These are phyloP conservation scores for Gnomoniopsis sp. DNA, from an alignment of 2,329 filamentous ascomycete species.

Conservation along the genomic window DNA sequence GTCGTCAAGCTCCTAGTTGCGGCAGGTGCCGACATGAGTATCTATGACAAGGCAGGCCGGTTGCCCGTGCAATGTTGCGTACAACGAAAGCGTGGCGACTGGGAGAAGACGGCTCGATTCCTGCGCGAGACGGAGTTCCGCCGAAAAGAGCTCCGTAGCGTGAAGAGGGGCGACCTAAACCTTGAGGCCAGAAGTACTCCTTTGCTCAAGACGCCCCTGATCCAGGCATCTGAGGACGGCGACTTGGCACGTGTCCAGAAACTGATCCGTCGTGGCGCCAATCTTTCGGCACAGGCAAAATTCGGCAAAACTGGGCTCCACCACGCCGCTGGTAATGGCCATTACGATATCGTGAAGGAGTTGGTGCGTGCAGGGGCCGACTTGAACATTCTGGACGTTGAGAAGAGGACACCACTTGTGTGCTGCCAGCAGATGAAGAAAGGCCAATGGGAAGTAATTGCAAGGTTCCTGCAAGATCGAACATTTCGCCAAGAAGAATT, in stretches of 20 bases:
- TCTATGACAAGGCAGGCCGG: slow-evolving; percentile 5
- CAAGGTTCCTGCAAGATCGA: background rate
- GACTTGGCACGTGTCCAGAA: background rate
- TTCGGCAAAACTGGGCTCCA: slow-evolving; percentile 4
- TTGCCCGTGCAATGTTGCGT: slow-evolving; percentile 3
- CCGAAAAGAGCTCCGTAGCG: background rate
- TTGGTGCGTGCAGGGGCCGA: background rate
- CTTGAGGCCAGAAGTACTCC: background rate
- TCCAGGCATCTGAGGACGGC: slow-evolving; percentile 1
- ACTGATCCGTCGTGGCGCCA: background rate
- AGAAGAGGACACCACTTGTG: background rate
- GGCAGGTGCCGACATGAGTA: slow-evolving; percentile 4
- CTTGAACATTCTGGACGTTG: background rate
- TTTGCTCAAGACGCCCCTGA: background rate
- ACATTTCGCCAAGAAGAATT: background rate
- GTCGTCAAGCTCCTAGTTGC: slow-evolving; percentile 3
- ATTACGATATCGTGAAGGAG: slow-evolving; percentile 5
- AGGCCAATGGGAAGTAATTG: slow-evolving; percentile 3
- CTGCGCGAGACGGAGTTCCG: background rate
- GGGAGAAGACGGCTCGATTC: background rate
- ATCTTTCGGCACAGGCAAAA: background rate
- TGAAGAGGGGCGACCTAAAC: background rate
- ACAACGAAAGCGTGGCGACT: slow-evolving; percentile 3
- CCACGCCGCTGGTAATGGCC: slow-evolving; percentile 1
- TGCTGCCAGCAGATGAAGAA: background rate